Evolutionary conservation across 257 asterid species (phyloP).

Genomic region (Gentiana dahurica): DNA sequence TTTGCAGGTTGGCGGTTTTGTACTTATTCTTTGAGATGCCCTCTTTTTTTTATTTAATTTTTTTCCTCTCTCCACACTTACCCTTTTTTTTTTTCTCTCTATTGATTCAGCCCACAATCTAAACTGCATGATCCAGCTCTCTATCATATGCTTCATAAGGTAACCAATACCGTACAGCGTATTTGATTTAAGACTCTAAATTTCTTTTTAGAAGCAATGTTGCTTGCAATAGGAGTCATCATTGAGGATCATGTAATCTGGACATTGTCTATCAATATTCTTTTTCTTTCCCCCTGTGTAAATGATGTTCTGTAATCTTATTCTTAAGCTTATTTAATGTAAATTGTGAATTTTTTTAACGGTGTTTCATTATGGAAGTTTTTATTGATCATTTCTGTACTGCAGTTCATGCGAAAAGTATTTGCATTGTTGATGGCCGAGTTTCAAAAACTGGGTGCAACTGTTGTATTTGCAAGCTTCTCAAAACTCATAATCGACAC

Average conservation of each 20-base stretch:
- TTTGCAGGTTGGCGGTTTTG: conserved; percentile 61
- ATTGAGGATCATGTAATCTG: not conserved
- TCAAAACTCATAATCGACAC: conserved; percentile 75
- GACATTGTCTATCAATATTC: not conserved
- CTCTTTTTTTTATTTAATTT: not conserved
- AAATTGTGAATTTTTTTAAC: no score
- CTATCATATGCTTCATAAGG: conserved; percentile 97
- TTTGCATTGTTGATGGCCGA: conserved; percentile 93
- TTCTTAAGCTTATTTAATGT: not conserved
- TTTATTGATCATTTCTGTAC: not conserved
- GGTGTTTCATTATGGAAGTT: no score
- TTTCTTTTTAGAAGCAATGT: not conserved
- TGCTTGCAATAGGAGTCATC: not conserved
- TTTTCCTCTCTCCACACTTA: conserved; percentile 2
- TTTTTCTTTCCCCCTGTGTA: not conserved
- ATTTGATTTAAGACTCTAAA: no score
- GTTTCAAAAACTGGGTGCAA: conserved; percentile 86
- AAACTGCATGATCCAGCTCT: conserved; percentile 96
- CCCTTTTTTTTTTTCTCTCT: conserved; percentile 12
- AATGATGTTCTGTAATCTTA: not conserved
- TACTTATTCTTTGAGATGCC: not conserved
- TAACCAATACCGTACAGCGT: conserved; percentile 10
- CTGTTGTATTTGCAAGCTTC: conserved; percentile 77
- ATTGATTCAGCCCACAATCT: conserved; percentile 68
- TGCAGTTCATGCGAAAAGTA: conserved; percentile 89